These are phyloP conservation scores for Diutina sp. DNA, from an alignment of 1,139 yeast genomes.

Conservation along the genomic window DNA sequence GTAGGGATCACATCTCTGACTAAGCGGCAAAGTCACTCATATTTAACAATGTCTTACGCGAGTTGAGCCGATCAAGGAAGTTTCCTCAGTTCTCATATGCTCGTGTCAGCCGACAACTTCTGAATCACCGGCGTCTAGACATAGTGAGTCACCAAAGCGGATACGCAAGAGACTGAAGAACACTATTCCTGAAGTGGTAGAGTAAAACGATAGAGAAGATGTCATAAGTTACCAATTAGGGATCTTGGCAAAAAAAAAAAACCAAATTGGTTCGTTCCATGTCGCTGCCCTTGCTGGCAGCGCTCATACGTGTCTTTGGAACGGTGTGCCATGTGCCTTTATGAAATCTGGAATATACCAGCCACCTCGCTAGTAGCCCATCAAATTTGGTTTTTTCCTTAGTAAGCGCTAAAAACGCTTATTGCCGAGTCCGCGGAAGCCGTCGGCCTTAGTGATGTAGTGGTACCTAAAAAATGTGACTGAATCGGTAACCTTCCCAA, in stretches of 20 bases:
- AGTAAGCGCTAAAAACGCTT: not conserved
- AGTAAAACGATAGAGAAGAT: too few species aligned
- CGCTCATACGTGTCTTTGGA: not conserved
- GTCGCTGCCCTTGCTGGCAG: too few species aligned
- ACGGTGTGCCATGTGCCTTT: not conserved
- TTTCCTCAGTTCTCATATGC: too few species aligned
- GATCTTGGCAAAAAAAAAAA: too few species aligned
- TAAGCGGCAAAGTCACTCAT: not conserved
- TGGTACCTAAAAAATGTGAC: not conserved
- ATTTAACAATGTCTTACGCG: not conserved
- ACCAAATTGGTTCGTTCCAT: too few species aligned
- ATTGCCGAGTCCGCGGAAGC: not conserved
- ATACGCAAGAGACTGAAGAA: too few species aligned
- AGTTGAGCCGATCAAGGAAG: too few species aligned
- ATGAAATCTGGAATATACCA: not conserved
- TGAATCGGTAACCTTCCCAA: not conserved
- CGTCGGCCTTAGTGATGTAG: not conserved
- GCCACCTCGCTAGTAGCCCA: not conserved
- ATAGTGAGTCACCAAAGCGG: too few species aligned
- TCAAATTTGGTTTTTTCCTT: not conserved
- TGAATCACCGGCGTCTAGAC: too few species aligned
- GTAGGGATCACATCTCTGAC: not conserved
- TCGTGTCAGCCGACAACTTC: too few species aligned
- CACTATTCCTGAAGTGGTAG: too few species aligned
- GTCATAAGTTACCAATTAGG: too few species aligned